phyloP scores from a whole-genome alignment of 78 protist species.

The Protostelium mycophagum region DNA sequence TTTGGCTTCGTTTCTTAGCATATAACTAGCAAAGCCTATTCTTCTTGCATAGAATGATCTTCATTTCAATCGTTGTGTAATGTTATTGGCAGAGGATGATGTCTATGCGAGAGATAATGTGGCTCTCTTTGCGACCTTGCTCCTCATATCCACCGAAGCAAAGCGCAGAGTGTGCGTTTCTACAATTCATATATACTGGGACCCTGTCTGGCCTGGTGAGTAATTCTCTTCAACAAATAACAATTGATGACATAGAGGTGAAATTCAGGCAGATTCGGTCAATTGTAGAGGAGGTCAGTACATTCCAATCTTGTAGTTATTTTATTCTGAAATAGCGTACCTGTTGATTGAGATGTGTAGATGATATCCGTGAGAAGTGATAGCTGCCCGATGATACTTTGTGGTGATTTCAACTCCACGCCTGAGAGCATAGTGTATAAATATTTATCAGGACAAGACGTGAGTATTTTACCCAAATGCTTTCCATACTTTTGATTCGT shows the following conservation, averaged over 20 bases:
- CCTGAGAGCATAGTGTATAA: not conserved
- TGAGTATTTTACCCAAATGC: not conserved
- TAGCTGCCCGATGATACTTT: not conserved
- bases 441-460: not conserved
- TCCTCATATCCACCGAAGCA: not conserved
- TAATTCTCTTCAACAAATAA: too few species aligned
- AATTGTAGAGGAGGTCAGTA: not conserved
- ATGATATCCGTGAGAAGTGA: too few species aligned
- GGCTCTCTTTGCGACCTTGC: not conserved
- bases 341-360: not conserved
- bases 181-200: not conserved
- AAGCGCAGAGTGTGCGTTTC: not conserved
- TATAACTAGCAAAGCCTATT: not conserved
- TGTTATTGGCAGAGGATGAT: not conserved
- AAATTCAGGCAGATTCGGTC: not conserved
- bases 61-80: not conserved
- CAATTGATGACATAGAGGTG: not conserved
- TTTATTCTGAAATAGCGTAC: not conserved
- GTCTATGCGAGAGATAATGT: not conserved
- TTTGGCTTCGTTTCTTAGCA: not conserved
- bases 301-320: too few species aligned
- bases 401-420: not conserved
- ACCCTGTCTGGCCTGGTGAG: not conserved
- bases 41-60: not conserved
- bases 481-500: not conserved